Evolutionary conservation across 2,329 filamentous ascomycete genomes (phyloP).

Genomic region (Phialemoniopsis sp.): DNA sequence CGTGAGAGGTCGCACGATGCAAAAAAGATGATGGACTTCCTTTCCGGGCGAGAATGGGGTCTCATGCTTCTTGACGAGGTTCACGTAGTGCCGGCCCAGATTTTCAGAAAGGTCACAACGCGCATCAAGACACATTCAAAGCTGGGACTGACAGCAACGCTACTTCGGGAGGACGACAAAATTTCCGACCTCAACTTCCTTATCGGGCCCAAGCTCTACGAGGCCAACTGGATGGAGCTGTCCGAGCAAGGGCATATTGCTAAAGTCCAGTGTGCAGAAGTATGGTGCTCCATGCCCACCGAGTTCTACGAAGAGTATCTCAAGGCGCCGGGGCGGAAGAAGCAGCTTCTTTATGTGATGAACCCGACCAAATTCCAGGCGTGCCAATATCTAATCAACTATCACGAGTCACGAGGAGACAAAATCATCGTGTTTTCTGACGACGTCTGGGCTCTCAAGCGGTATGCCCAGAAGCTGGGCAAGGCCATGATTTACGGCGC

Average conservation of each 20-base stretch:
- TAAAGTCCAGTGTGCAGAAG: slow-evolving; percentile 94
- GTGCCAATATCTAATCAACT: slow-evolving; percentile 97
- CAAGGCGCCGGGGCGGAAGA: slow-evolving; percentile 15
- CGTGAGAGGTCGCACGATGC: slow-evolving; percentile 86
- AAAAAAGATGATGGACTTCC: slow-evolving; percentile 96
- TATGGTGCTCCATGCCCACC: slow-evolving; percentile 99
- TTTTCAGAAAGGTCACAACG: slow-evolving; percentile 91
- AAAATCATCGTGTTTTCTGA: slow-evolving; percentile 99
- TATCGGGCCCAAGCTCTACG: slow-evolving; percentile 95
- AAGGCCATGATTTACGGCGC: slow-evolving; percentile 92
- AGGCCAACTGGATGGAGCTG: slow-evolving; percentile 99
- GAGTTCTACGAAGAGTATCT: slow-evolving; percentile 98
- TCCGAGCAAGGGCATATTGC: slow-evolving; percentile 97
- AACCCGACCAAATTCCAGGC: slow-evolving; percentile 97
- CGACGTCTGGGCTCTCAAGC: slow-evolving; percentile 87
- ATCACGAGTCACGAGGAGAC: slow-evolving; percentile 89
- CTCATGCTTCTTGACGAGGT: slow-evolving; percentile 97
- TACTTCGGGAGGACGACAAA: slow-evolving; percentile 96
- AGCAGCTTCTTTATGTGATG: slow-evolving; percentile 77
- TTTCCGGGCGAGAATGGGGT: slow-evolving; percentile 88
- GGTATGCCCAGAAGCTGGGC: slow-evolving; percentile 76
- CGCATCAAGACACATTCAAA: slow-evolving; percentile 94
- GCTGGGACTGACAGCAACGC: slow-evolving; percentile 86
- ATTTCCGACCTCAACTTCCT: slow-evolving; percentile 96
- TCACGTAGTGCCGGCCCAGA: slow-evolving; percentile 93